Evolutionary conservation across 164 flowering plant species (phyloP), one percentile per base, ranked within the genome.

Genomic region (Piper longum): DNA sequence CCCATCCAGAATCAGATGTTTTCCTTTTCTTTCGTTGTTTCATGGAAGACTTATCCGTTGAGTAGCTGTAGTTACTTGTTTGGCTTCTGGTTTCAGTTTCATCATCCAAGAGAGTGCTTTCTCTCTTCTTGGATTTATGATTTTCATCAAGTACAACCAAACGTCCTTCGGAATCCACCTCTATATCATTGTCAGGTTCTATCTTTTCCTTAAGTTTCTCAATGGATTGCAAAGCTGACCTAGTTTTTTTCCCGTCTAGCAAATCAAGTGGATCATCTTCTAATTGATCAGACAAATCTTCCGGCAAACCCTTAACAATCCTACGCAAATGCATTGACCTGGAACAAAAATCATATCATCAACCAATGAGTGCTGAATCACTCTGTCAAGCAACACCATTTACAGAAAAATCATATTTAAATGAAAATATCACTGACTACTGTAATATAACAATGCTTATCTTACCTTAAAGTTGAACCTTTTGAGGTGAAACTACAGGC

Each of bases 251-350:
- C 52, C 80, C 79, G 69, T 95, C 99, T 45, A 95, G 88, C 75
- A 95, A 77, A 69, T 95, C 96, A 54, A 95, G 89, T 16, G 99
- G 99, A 67, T 87, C 96, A 68, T 87, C 88, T 65, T 81, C 96
- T 52, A 76, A 56, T 70, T 89, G 88, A 63, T 87, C 85, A 60
- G 75, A 68, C 57, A 79, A 65, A 70, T 87, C 96, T 55, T 83
- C 96, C 18, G 86, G 83, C 78, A 85, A 80, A 69, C 80, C 82
- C 75, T 79, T 89, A 51, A 75, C 61, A 54, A 78, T 67, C 58
- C 64, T 76, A 2, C 73, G 81, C 16, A 40, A 67, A 75, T 56
- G 80, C 76, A 78, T 85, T 51, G 81, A 78, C 82, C 97, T 89
- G 71, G 8, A 69, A 48, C 13, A 66, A 2, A 48, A 5, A 44